Evolutionary conservation across 805 yeast species (phyloP), one percentile per base, ranked within the genome.

Genomic region (Myxozyma mucilagina): DNA sequence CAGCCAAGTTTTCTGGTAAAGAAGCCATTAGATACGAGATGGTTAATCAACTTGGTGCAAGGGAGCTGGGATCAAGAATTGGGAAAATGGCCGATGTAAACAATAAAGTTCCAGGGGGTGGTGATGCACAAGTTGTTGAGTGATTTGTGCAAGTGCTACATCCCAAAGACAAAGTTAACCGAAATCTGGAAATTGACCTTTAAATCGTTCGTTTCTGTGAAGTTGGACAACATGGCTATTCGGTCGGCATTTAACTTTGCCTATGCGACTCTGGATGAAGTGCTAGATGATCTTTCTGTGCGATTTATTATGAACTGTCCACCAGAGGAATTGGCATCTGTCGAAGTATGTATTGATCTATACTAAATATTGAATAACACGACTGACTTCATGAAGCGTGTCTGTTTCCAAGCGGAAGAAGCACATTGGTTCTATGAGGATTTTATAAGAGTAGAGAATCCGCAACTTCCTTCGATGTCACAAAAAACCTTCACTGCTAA

Each of bases 371-470:
- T 42, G 41, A 36, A 43, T 41, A 11, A 9, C 29, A 16, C 3
- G 32, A 4, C 31, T 35, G 39, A 41, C n/a, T 3, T 14, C 2
- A 9, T 44, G 32, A 36, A 84, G 71, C 80, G 99, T 71, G 87
- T 92, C 31, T 83, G 91, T 70, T 94, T 94, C 76, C 96, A 92
- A 72, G 86, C 94, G 45, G 99, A 94, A 78, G 98, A 94, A 74
- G 99, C 99, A 1, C 97, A 91, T 68, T 94, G 99, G 99, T 94
- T 89, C 72, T 94, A 92, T 74, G 82, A 87, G 53, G 99, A 94
- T 74, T 92, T 87, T 69, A 80, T 87, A 11, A 81, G 92, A 39
- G 82, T 81, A 39, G 75, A 86, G 68, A 87, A 90, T 72, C 92
- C 94, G 3, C 73, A 79, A 36, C 78, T 93, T 60, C 98, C 97